These are phyloP conservation scores for Phytophthora europaea DNA, from an alignment of 352 stramenopile species.

Conservation along the genomic window DNA sequence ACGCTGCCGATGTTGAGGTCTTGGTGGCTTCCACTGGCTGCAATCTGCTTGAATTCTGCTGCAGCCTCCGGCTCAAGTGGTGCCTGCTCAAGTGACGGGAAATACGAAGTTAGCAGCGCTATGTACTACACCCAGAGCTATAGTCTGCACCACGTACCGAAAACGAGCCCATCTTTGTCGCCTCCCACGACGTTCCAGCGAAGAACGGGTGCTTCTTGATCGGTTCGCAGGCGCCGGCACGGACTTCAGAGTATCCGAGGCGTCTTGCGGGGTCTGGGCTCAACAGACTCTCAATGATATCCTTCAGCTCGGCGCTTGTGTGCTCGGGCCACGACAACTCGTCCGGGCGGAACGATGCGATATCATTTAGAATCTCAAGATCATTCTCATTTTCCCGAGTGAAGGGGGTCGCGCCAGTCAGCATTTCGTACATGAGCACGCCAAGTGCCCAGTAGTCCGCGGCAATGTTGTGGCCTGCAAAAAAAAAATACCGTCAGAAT, in stretches of 20 bases:
- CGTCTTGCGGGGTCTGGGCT: slow-evolving; percentile 63
- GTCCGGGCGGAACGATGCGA: slow-evolving; percentile 80
- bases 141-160: slow-evolving; percentile 51
- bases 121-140: neutral
- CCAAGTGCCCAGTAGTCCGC: slow-evolving; percentile 95
- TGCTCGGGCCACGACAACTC: slow-evolving; percentile 77
- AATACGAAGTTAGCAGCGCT: slow-evolving; percentile 1
- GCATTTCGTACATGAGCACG: slow-evolving; percentile 95
- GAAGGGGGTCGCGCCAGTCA: slow-evolving; percentile 92
- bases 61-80: slow-evolving; percentile 77
- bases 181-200: slow-evolving; percentile 83
- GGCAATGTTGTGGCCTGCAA: slow-evolving; percentile 81
- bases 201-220: slow-evolving; percentile 91
- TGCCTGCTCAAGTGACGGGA: slow-evolving; percentile 48
- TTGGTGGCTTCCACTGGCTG: slow-evolving; percentile 50
- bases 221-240: slow-evolving; percentile 67
- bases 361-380: slow-evolving; percentile 90
- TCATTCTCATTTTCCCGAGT: slow-evolving; percentile 85
- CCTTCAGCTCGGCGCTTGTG: slow-evolving; percentile 75
- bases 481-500: neutral
- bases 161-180: slow-evolving; percentile 84
- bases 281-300: slow-evolving; percentile 76
- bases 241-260: slow-evolving; percentile 65
- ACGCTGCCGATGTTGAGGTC: slow-evolving; percentile 78
- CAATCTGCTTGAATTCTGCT: slow-evolving; percentile 81